phyloP scores from a whole-genome alignment of 306 rosid species.

The Glycine soja region DNA sequence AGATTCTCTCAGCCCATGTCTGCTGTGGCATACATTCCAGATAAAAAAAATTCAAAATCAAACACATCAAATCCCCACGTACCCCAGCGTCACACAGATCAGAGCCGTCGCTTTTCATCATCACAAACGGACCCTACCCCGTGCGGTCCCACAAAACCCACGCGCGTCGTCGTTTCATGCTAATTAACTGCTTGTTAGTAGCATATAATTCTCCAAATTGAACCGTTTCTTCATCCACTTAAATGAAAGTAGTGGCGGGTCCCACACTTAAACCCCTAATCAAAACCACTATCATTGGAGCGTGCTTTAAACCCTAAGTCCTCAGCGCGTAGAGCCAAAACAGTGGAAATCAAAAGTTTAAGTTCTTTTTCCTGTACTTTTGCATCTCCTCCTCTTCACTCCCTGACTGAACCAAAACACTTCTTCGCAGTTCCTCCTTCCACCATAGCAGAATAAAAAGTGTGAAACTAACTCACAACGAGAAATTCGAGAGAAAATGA shows the following conservation, averaged over 20 bases:
- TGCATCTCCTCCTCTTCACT: slow-evolving; percentile 17
- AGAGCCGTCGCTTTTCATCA: slow-evolving; percentile 35
- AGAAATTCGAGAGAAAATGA: slow-evolving; percentile 33
- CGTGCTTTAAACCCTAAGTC: background rate
- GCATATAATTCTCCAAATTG: no score
- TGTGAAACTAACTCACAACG: background rate
- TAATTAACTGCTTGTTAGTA: background rate
- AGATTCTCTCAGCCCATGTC: slow-evolving; percentile 33
- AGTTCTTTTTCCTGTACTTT: slow-evolving; percentile 46
- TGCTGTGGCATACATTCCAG: background rate
- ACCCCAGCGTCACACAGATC: slow-evolving; percentile 28
- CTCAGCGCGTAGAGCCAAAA: slow-evolving; percentile 22
- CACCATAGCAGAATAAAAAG: background rate
- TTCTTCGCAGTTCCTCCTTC: background rate
- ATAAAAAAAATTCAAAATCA: background rate
- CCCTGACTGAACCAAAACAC: background rate
- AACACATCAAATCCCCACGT: background rate
- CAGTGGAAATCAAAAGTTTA: background rate
- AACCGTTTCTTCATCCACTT: slow-evolving; percentile 14
- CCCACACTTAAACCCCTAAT: background rate
- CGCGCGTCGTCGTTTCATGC: slow-evolving; percentile 9
- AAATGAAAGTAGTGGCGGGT: background rate
- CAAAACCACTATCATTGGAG: background rate
- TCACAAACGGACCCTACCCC: background rate
- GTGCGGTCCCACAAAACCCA: background rate